Evolutionary conservation across 345 rosid species (phyloP).

Genomic region (Combretum micranthum): DNA sequence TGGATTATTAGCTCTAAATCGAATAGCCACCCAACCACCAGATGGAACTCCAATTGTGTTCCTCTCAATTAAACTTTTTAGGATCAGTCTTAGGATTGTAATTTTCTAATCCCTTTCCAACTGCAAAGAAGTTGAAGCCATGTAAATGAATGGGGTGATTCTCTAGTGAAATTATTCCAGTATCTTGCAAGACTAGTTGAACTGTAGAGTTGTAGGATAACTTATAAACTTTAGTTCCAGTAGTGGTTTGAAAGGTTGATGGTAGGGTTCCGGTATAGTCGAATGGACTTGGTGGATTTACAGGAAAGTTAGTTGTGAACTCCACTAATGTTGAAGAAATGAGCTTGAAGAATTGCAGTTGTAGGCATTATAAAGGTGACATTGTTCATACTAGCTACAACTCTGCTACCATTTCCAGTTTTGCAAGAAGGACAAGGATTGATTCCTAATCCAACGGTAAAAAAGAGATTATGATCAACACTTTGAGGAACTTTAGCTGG

Average conservation of each 20-base stretch:
- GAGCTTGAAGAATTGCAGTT: conserved; percentile 71
- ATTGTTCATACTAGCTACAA: conserved; percentile 72
- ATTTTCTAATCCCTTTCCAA: conserved; percentile 76
- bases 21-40: conserved; percentile 90
- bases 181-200: conserved; percentile 80
- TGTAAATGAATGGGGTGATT: conserved; percentile 90
- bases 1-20: conserved; percentile 91
- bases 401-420: conserved; percentile 67
- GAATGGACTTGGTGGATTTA: conserved; percentile 48
- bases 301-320: conserved; percentile 87
- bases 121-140: conserved; percentile 77
- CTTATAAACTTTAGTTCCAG: conserved; percentile 58
- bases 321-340: conserved; percentile 64
- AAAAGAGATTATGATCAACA: conserved; percentile 64
- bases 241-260: conserved; percentile 40
- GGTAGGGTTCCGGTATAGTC: conserved; percentile 58
- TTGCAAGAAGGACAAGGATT: conserved; percentile 77
- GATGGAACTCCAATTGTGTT: conserved; percentile 92
- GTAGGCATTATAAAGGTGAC: conserved; percentile 82
- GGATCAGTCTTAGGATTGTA: conserved; percentile 55
- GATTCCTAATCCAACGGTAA: conserved; percentile 73
- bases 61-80: conserved; percentile 74
- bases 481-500: conserved; percentile 71
- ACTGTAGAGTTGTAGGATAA: conserved; percentile 66
- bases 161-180: conserved; percentile 67